phyloP scores from a whole-genome alignment of 2,329 filamentous ascomycete species.

The Colletotrichum sp. region DNA sequence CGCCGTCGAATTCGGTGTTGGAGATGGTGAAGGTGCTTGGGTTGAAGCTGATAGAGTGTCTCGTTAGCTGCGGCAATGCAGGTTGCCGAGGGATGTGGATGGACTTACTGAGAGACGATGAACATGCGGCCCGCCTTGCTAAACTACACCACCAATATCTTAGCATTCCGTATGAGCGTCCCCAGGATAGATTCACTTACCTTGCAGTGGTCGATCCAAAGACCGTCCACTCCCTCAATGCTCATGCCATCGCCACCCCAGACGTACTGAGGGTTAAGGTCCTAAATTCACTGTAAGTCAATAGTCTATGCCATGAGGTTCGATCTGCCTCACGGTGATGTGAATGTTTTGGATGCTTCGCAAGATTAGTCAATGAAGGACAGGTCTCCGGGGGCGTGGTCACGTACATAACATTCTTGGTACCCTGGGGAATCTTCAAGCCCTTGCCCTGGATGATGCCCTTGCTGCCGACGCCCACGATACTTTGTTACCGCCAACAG shows the following conservation, averaged over 20 bases:
- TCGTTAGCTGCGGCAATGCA: neutral
- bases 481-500: constrained; percentile 60
- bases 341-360: constrained; percentile 53
- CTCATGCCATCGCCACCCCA: constrained; percentile 41
- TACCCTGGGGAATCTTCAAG: constrained; percentile 49
- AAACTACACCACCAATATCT: neutral
- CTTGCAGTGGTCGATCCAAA: constrained; percentile 44
- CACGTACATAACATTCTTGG: constrained; percentile 48
- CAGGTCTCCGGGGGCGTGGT: neutral
- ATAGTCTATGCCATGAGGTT: neutral
- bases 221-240: constrained; percentile 31
- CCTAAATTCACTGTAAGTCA: neutral
- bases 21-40: constrained; percentile 45
- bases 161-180: neutral
- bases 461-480: constrained; percentile 56
- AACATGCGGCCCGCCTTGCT: neutral
- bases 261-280: constrained; percentile 33
- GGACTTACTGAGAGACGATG: neutral
- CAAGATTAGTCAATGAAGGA: neutral
- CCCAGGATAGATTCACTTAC: neutral
- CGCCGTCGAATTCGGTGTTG: constrained; percentile 51
- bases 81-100: too few relatives aligned
- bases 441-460: constrained; percentile 65
- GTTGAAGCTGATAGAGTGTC: neutral
- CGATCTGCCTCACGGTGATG: neutral